Evolutionary conservation across 371 early-diverging fungal genomes (phyloP), one percentile per base, ranked within the genome.

Genomic region (Dentiscutata heterogama): DNA sequence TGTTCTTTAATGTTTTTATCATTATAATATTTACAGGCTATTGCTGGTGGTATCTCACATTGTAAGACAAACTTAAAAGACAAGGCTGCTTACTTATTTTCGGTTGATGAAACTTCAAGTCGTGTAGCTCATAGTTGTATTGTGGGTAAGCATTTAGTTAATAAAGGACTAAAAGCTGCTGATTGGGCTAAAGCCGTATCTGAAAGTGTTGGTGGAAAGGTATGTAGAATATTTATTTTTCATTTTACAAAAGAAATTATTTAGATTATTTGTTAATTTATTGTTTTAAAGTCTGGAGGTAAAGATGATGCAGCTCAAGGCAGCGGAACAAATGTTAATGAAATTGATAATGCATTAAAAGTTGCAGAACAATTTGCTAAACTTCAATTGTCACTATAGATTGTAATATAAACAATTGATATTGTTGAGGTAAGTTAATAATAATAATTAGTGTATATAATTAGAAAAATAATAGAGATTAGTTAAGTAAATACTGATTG

Each of bases 161-260:
- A 86, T 70, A 81, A 91, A 89, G 89, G 97, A 3, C 87, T 99
- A 71, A 95, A 94, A 89, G 99, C 98, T 25, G 91, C 89, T 31
- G 95, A 94, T 51, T 99, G 98, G 99, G 96, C 96, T 64, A 88
- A 88, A 14, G 92, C 92, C 25, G 96, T 98, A 11, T 87, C 93
- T 58, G 89, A 92, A 77, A 89, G 91, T 42, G 90, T 98, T 54
- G 96, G 95, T 35, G 99, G 98, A 79, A 97, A 97, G 89, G 93
- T 92, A 35, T 58, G 18, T 58, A 58, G 18, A 20, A 58, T n/a
- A 58, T 58, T 20, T 58, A 58, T 58, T 2, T n/a, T n/a, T 58
- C n/a, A 58, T n/a, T 58, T 58, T n/a, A 58, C 22, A 18, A 67
- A 67, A 1, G 7, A 67, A 29, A 13, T 67, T 25, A 29, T 27